Evolutionary conservation across 192 early-diverging fungal species (phyloP), one percentile per base, ranked within the genome.

Genomic region (Physocladia obscura): DNA sequence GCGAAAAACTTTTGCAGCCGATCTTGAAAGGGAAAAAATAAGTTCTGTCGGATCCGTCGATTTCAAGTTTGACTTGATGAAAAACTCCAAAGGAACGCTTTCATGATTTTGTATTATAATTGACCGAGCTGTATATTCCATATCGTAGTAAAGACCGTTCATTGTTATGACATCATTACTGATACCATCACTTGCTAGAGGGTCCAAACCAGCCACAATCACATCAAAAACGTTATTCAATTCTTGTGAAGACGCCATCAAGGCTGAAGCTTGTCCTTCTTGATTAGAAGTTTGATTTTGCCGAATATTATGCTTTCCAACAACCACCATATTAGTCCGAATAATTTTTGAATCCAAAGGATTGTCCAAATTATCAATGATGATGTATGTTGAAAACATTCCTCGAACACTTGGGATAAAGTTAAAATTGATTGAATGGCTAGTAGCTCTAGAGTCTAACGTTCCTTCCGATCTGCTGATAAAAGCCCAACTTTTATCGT

Each of bases 91-190:
- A 2, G 90, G 87, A 1, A 91, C 86, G 1, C 75, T 67, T 62
- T 93, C 91, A 15, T 87, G 79, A 65, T 93, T 93, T 61, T 81
- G 82, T 11, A 93, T 89, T 0, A 92, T 82, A 71, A 93, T 84
- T 61, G 83, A 85, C 32, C 89, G 67, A 5, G 90, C 86, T 1
- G 88, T 78, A 61, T 91, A 91, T 57, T 90, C 89, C 22, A 84
- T 79, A 3, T 84, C 90, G 69, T 88, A 91, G 68, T 82, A 93
- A 13, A 92, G 38, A 49, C 89, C 81, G 32, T 85, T 81, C 87
- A 92, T 89, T 21, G 82, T 82, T 24, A 92, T 83, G n/a, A 82
- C 4, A 70, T 74, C 49, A 61, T 80, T 62, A 76, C 76, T 68
- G 36, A 52, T n/a, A 2, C 65, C 65, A 56, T 68, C 48, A 34